Evolutionary conservation across 352 stramenopile genomes (phyloP), one percentile per base, ranked within the genome.

Genomic region (Peronospora farinosa): DNA sequence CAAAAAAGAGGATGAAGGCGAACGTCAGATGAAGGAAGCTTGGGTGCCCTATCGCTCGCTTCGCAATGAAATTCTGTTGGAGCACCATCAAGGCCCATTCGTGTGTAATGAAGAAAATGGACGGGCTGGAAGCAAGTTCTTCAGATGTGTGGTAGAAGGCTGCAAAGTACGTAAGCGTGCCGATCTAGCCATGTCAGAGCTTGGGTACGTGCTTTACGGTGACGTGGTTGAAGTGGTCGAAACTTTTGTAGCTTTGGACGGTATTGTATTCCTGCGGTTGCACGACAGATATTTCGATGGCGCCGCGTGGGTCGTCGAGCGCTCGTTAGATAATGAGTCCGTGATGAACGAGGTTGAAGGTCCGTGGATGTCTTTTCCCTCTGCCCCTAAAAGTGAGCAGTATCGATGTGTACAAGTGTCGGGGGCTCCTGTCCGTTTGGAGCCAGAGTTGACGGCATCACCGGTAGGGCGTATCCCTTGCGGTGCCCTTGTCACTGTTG

Each of bases 321-420:
- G 76, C 10, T 81, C 78, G 11, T 55, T 89, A 42, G 78, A 89
- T 51, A 89, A 89, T 21, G 78, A 89, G 30, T 86, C 76, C 1
- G 77, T 89, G 13, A 46, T 89, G 10, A 86, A 86, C 40, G 54
- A 67, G n/a, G 47, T 87, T 16, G 65, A 81, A 5, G 65, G 72
- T 11, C 74, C 78, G 10, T 82, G 69, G 63, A 17, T 28, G 6
- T 57, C 48, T 19, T 58, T 19, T 12, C 1, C 43, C 31, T 15
- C 39, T 40, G 28, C 19, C 9, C 43, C 11, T 0, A 54, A 40
- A 30, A 47, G 4, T 6, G 50, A 71, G 17, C 45, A 37, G 44
- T 89, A 89, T 47, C 75, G 75, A 17, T 89, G 78, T 54, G 78
- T 89, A 19, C 78, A 89, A 60, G 69, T 82, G 17, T 70, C 69